These are phyloP conservation scores for Kappamyces sp. DNA, from an alignment of 192 early-diverging fungal genomes.

Conservation along the genomic window DNA sequence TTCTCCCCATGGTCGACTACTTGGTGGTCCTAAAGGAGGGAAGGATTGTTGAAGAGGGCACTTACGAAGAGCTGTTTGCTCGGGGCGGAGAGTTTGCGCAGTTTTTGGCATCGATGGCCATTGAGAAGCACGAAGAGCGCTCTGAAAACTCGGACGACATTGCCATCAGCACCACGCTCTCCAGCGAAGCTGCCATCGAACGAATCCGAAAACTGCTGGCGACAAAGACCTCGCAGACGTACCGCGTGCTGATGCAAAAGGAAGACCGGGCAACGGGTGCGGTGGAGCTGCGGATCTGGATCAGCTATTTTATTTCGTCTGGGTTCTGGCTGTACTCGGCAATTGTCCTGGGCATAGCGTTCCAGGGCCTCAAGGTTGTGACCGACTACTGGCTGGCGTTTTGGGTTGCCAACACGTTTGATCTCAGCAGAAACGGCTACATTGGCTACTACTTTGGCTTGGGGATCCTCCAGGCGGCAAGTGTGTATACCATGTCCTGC, in stretches of 20 bases:
- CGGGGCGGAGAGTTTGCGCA: constrained; percentile 52
- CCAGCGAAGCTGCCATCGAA: constrained; percentile 14
- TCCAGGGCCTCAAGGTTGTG: constrained; percentile 50
- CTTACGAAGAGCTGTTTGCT: constrained; percentile 57
- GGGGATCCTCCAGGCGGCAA: constrained; percentile 55
- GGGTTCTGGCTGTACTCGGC: constrained; percentile 23
- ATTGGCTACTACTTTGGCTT: constrained; percentile 59
- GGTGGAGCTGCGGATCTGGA: constrained; percentile 71
- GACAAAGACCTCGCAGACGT: constrained; percentile 22
- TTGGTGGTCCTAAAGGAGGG: constrained; percentile 74
- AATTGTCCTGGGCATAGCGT: constrained; percentile 24
- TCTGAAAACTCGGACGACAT: background rate
- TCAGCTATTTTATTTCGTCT: constrained; percentile 59
- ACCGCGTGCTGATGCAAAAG: constrained; percentile 66
- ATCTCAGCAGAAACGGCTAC: constrained; percentile 31
- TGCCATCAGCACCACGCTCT: background rate
- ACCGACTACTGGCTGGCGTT: constrained; percentile 49
- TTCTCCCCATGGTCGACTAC: constrained; percentile 66
- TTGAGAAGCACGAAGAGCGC: constrained; percentile 33
- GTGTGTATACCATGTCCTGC: constrained; percentile 40
- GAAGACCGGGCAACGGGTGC: constrained; percentile 82
- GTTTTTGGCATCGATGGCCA: constrained; percentile 44
- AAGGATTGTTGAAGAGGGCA: constrained; percentile 61
- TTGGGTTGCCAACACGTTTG: constrained; percentile 13
- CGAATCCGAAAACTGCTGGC: constrained; percentile 21